Base-by-base conservation (phyloP, 2,329 filamentous ascomycete genomes). In the Exophiala calicioides region DNA sequence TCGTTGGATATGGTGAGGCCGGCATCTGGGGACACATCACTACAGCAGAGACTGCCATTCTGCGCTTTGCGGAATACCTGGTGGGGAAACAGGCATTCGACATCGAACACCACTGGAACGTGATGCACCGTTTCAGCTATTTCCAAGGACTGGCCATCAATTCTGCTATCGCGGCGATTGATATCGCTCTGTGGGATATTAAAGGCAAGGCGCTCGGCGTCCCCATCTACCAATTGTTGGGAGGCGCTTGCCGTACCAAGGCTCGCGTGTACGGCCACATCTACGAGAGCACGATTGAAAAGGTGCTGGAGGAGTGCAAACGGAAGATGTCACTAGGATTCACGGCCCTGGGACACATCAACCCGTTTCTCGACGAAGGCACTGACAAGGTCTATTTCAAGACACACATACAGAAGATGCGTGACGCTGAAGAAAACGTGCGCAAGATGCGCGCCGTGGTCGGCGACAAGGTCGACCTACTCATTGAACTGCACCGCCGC, bases 371-470 rank as follows among this genome's bases (percentile, higher is more conserved):
- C 7, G 47, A 50, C 21, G 79, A 82, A 47, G 60, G 57, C 2
- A 79, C 82, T 59, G 84, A 81, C 74, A 62, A 63, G 55, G 62
- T 60, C 5, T 62, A 64, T 20, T 59, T 65, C 23, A 61, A 58
- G 23, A 66, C 68, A 33, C 66, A 67, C 2, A 62, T 68, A 51
- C 65, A 65, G 48, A 90, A 90, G 62, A 90, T 90, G 86, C 89
- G 90, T 61, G 86, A 78, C 4, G 90, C 86, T 0, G 84, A 85
- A 60, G 86, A 89, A 52, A 66, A 89, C 1, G 82, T 80, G 55
- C 90, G 85, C 85, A 77, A 85, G 6, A 71, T 88, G 0, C 86
- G 90, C 66, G 85, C 84, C 52, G 83, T 85, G n/a, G 90, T 90
- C 85, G 86, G 85, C 0, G 88, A 86, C 57, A 86, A 90, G 57